Evolutionary conservation across 805 yeast genomes (phyloP).

Genomic region (Wickerhamiella domercqiae): DNA sequence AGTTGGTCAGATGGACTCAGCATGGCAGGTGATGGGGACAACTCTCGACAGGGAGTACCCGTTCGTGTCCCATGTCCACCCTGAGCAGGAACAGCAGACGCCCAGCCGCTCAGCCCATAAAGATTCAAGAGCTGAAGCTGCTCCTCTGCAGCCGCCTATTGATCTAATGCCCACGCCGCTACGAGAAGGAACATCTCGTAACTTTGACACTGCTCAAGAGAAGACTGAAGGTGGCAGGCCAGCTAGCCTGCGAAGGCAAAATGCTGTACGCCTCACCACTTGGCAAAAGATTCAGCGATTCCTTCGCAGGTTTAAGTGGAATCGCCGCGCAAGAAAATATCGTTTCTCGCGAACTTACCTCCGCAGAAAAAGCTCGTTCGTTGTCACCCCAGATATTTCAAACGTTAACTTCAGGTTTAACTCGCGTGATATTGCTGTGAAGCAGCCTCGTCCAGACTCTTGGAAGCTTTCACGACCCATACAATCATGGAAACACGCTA

Average conservation of each 20-base stretch:
- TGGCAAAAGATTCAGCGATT: conserved; percentile 6
- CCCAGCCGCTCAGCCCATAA: neutral
- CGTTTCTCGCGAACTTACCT: conserved; percentile 8
- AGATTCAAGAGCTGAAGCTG: no score
- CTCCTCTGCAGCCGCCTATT: neutral
- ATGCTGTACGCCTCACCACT: conserved; percentile 9
- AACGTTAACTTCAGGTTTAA: conserved; percentile 8
- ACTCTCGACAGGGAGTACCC: conserved; percentile 6
- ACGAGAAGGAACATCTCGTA: neutral
- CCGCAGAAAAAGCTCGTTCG: conserved; percentile 14
- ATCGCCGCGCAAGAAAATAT: conserved; percentile 6
- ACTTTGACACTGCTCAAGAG: neutral
- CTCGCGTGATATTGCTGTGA: conserved; percentile 9
- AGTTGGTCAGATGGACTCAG: neutral
- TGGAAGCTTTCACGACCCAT: conserved; percentile 11
- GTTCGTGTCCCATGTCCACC: conserved; percentile 5
- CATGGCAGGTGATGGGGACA: conserved; percentile 12
- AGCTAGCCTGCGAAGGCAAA: conserved; percentile 8
- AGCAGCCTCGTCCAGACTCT: conserved; percentile 9
- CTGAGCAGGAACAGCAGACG: neutral
- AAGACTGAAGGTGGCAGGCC: neutral
- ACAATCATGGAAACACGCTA: conserved; percentile 10
- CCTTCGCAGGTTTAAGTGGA: conserved; percentile 8
- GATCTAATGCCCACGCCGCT: neutral
- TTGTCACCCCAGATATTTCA: conserved; percentile 15